Evolutionary conservation across 495 filamentous ascomycete genomes (phyloP).

Genomic region (Pyronema domesticum): DNA sequence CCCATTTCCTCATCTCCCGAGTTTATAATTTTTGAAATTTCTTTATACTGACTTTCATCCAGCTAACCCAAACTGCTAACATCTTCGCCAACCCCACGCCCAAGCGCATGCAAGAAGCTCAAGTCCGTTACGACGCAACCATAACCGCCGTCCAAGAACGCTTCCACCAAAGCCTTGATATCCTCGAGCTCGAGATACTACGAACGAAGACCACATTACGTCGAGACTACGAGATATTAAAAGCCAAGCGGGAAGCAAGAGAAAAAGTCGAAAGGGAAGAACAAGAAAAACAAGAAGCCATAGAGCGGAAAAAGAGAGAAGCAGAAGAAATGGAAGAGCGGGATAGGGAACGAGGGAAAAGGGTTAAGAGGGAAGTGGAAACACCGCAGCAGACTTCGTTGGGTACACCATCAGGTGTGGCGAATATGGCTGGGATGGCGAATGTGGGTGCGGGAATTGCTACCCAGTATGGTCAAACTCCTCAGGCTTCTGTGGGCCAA

Average conservation of each 20-base stretch:
- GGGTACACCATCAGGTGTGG: no score
- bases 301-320: background rate
- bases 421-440: no score
- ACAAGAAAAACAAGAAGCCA: background rate
- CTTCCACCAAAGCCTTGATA: slow-evolving; percentile 20
- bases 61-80: slow-evolving; percentile 21
- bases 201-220: slow-evolving; percentile 13
- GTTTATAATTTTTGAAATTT: background rate
- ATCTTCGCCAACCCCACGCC: slow-evolving; percentile 14
- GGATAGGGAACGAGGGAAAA: no score
- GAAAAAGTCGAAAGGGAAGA: background rate
- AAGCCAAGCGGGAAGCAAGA: slow-evolving; percentile 6
- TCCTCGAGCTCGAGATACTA: slow-evolving; percentile 19
- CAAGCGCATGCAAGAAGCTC: slow-evolving; percentile 16
- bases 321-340: background rate
- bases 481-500: no score
- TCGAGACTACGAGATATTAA: background rate
- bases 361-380: no score
- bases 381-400: no score
- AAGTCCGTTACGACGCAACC: slow-evolving; percentile 10
- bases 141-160: slow-evolving; percentile 13
- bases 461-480: no score
- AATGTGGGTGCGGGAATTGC: no score
- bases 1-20: no score
- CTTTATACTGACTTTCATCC: background rate